Evolutionary conservation across 164 flowering plant genomes (phyloP), one percentile per base, ranked within the genome.

Genomic region (Stephania japonica): DNA sequence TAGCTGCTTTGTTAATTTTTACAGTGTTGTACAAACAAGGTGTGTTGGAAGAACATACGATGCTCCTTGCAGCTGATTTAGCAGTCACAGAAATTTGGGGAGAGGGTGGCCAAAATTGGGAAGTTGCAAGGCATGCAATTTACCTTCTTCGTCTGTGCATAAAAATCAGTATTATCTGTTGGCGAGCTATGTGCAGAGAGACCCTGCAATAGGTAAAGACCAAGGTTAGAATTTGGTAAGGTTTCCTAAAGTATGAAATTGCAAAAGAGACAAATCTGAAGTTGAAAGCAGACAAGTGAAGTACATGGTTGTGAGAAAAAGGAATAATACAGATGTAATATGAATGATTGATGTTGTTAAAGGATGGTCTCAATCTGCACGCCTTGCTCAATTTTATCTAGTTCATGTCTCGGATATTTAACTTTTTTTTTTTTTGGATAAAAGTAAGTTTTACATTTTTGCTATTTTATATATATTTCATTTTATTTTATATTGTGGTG

Each of bases 201-300:
- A 43, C n/a, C 69, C 84, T 83, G 86, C 84, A 79, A 73, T 24
- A 56, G 67, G 16, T n/a, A 49, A 10, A 9, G 13, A 72, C 61
- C 10, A 63, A 59, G 24, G 42, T 72, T 23, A 72, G 59, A 32
- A 5, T 64, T 44, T 32, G 13, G 21, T 4, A n/a, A 7, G 21
- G 19, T 59, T 59, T 21, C n/a, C 23, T 24, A 10, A 7, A 24
- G 23, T 59, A 2, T 59, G 64, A 24, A 59, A 59, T 18, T 59
- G 24, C n/a, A 7, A 21, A 59, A 21, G n/a, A 7, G 9, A 59
- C 1, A 7, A 5, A 19, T 18, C 64, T 7, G 24, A 59, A 59
- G 64, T n/a, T 19, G 11, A 59, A 59, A n/a, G 9, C 4, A 47
- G 4, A 47, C 53, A 47, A 59, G 21, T 59, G 64, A n/a, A 59